A percentile compares a stretch with the other conserved stretches of the same genome.
These are phyloP conservation scores for Dimocarpus longan DNA, from an alignment of 345 rosid genomes.

Conservation along the genomic window DNA sequence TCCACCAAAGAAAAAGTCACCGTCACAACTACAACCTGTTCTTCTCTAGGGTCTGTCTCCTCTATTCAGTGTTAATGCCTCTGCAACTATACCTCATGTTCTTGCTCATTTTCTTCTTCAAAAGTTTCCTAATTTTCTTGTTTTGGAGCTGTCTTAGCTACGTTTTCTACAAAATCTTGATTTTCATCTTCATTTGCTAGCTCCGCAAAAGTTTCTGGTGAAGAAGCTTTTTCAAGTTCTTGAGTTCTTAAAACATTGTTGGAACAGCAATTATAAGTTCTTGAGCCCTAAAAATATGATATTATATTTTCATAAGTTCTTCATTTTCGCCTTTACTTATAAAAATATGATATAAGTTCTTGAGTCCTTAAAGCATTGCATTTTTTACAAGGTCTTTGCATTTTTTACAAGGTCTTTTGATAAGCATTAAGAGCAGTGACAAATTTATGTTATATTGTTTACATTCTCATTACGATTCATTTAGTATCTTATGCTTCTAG, in stretches of 20 bases:
- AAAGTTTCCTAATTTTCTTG: constrained; percentile 18
- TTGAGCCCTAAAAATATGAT: too few species aligned
- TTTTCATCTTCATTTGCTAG: constrained; percentile 27
- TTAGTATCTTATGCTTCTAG: background rate
- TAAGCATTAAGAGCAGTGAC: background rate
- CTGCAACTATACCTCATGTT: background rate
- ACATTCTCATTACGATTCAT: constrained; percentile 10
- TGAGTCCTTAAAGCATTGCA: background rate
- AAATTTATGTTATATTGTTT: background rate
- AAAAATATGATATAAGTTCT: too few species aligned
- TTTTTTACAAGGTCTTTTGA: background rate
- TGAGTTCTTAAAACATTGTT: too few species aligned
- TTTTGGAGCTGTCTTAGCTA: constrained; percentile 23
- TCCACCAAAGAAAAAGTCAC: too few species aligned
- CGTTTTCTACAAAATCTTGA: constrained; percentile 31
- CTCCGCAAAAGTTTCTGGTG: constrained; percentile 22
- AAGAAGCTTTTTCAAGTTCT: background rate
- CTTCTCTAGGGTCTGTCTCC: constrained; percentile 3
- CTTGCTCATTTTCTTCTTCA: constrained; percentile 15
- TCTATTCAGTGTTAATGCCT: constrained; percentile 9
- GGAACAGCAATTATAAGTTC: too few species aligned
- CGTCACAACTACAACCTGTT: background rate
- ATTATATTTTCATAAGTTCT: too few species aligned
- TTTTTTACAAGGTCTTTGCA: background rate
- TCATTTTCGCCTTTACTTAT: too few species aligned